Base-by-base conservation (phyloP, 2,329 filamentous ascomycete species). In the Curvularia sp. region DNA sequence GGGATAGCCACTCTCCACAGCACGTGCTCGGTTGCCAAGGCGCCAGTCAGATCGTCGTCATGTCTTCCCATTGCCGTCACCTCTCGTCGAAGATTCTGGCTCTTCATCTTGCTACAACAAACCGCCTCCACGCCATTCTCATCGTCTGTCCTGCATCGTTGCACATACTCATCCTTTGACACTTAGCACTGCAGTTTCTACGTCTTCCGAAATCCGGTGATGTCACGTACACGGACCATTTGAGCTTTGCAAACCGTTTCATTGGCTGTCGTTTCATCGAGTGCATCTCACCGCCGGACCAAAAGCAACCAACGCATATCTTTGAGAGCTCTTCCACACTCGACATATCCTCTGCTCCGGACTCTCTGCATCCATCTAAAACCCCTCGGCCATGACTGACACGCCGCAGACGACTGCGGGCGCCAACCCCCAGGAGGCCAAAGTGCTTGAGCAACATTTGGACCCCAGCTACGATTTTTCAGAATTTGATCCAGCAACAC, bases 361-460 rank as follows among this genome's bases (percentile, higher is more conserved):
- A 38, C 19, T 12, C 23, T 41, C 25, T 42, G 51, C 46, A 50
- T 57, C 47, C 36, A 21, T 32, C 46, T 23, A 18, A 38, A 34
- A 53, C 13, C 9, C 36, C 9, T 48, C 49, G 36, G 51, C 34
- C 19, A 76, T 76, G 73, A 57, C 70, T 15, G 72, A 74, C 53
- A 67, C 67, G 12, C 73, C 71, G 13, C 60, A 66, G 42, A 64
- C 67, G 9, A 66, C 67, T 30, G 59, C 70, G n/a, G 69, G 70
- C 28, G 67, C 69, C 38, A 66, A 73, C 28, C 64, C 69, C 8
- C 60, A 70, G 43, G 64, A 74, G 34, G 77, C 77, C 53, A 69
- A 71, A 55, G 72, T 81, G 45, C 73, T 81, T 30, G 74, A 78
- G 25, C 72, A 72, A 53, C 79, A 81, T 65, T 67, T 81, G 36